These are phyloP conservation scores for Aspergillus tamarii DNA, from an alignment of 2,329 filamentous ascomycete species.

Conservation along the genomic window DNA sequence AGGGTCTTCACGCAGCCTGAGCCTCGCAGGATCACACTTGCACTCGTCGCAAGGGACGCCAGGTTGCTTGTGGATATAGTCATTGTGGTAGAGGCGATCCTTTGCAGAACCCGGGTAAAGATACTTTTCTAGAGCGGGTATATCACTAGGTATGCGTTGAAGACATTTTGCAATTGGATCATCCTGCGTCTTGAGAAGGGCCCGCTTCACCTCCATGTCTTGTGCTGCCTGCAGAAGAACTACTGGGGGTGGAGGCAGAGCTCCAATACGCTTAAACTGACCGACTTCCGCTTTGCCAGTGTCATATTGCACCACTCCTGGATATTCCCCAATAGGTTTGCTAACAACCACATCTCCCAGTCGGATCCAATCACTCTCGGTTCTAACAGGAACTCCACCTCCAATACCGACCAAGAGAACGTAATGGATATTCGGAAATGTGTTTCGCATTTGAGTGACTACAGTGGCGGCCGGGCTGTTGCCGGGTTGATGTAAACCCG, in stretches of 20 bases:
- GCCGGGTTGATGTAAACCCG: constrained; percentile 15
- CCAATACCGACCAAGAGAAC: constrained; percentile 25
- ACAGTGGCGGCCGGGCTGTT: constrained; percentile 22
- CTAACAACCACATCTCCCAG: constrained; percentile 29
- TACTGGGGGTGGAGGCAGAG: constrained; percentile 16
- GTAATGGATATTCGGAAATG: constrained; percentile 23
- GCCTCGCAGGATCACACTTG: neutral
- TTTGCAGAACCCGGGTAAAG: neutral
- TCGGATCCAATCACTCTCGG: constrained; percentile 17
- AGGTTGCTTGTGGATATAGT: neutral
- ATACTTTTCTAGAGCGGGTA: neutral
- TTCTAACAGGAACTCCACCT: constrained; percentile 20
- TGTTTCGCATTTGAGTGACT: constrained; percentile 22
- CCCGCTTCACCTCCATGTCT: constrained; percentile 11
- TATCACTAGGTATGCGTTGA: neutral
- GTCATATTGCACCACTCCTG: constrained; percentile 21
- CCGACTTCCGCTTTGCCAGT: constrained; percentile 15
- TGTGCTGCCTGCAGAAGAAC: constrained; percentile 20
- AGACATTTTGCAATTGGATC: constrained; percentile 13
- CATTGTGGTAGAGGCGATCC: neutral
- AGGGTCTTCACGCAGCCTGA: neutral
- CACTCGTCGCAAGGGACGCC: neutral
- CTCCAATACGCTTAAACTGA: constrained; percentile 17
- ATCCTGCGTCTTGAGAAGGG: neutral
- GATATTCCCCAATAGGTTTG: constrained; percentile 12